Evolutionary conservation across 1,284 basidiomycete species (phyloP), one percentile per base, ranked within the genome.

Genomic region (Lentinus polychrous): DNA sequence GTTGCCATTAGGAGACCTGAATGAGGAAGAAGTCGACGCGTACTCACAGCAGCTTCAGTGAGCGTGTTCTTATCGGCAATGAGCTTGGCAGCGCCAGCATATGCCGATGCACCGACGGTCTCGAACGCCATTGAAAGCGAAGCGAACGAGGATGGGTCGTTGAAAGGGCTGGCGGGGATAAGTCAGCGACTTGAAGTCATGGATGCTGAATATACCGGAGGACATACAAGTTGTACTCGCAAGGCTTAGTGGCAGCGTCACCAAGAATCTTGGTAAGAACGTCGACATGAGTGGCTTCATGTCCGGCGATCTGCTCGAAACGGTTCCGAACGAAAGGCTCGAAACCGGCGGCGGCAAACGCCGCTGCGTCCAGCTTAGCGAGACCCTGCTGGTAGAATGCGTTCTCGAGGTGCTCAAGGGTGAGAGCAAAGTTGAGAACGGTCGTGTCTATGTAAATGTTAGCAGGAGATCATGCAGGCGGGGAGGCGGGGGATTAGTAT

Each of bases 381-480:
- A 54, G 48, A 37, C 44, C 46, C 32, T 51, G 22, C 12, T 33
- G 44, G 63, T 79, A 90, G 69, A 87, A 87, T 18, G 73, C 66
- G 61, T 74, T 73, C 64, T 87, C 81, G 52, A 90, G 70, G 60
- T 86, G 76, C 66, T 89, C 83, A 43, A 88, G 72, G 17, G 78
- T 78, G 43, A 87, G 72, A 1, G 81, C 81, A 45, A 76, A 81
- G 61, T 85, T 78, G 23, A 78, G 61, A 32, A 72, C 57, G n/a
- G 61, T 55, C 10, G 63, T 55, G 50, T 75, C 72, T 72, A 43
- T 5, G 27, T 10, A 27, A 10, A 27, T 10, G 10, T 10, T 4
- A 27, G 10, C 27, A 10, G 4, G 27, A 27, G 27, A 27, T 10
- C 4, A 27, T 4, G 10, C 27, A 4, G 27, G 27, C 27, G 27